Base-by-base conservation (phyloP, 163 green algal genomes). In the Coccomyxa subellipsoidea region DNA sequence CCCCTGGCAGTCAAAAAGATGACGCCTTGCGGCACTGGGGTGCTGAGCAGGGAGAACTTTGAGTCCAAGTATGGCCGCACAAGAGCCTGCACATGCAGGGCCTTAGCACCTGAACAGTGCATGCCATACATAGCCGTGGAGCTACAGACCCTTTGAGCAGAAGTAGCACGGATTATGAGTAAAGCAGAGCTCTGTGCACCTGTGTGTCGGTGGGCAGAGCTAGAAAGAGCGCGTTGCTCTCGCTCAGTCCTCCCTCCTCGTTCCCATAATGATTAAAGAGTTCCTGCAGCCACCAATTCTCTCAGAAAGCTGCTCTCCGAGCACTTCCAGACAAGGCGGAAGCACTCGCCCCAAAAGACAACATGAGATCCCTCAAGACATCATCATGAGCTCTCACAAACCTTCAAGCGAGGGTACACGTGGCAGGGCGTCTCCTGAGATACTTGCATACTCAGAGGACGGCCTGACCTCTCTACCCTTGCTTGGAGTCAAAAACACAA, bases 31-130 rank as follows among this genome's bases (percentile, higher is more conserved):
- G 76, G 79, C 25, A 95, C 31, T 29, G 31, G 40, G 21, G 66
- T 73, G 66, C 66, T 73, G 66, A 73, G 66, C 66, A 73, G 66
- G 27, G 66, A 73, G 80, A 93, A 98, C 79, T 94, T 95, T 29
- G 91, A 96, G 6, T 91, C 93, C 21, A 98, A 89, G 84, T 95
- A 98, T 2, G 95, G 95, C 0, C 82, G 54, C 21, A 98, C 91
- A 12, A 98, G 84, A 6, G 88, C 89, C 78, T 93, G 86, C 73
- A 69, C 32, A 12, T 66, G 36, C 47, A 69, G 32, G n/a, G n/a
- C n/a, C n/a, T n/a, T n/a, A n/a, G n/a, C n/a, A n/a, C n/a, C n/a
- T n/a, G n/a, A n/a, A n/a, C n/a, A n/a, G n/a, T n/a, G n/a, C n/a
- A n/a, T n/a, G n/a, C n/a, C n/a, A n/a, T n/a, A n/a, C n/a, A n/a